These are phyloP conservation scores for Aspergillus sp. DNA, from an alignment of 2,329 filamentous ascomycete genomes.

Conservation along the genomic window DNA sequence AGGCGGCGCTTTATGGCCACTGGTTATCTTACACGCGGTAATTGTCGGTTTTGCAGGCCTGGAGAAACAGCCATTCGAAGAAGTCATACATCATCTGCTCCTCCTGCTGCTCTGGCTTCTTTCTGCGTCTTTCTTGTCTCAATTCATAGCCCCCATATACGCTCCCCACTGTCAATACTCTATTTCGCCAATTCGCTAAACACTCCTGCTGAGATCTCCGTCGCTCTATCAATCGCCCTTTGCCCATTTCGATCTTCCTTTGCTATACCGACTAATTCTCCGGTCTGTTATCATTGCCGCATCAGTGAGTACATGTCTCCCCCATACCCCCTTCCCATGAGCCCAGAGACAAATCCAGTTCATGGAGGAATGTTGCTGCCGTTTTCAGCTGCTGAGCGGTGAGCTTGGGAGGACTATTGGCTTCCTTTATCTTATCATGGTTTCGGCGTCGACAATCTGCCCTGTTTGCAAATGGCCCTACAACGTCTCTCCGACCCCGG, in stretches of 20 bases:
- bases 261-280: not conserved
- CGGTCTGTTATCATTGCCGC: not conserved
- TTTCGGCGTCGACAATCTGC: not conserved
- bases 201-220: not conserved
- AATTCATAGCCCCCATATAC: constrained; percentile 2
- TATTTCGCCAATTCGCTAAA: not conserved
- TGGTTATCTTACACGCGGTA: constrained; percentile 4
- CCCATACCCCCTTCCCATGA: constrained; percentile 17
- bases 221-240: constrained; percentile 3
- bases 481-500: not conserved
- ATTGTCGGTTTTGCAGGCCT: not conserved
- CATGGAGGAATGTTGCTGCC: not conserved
- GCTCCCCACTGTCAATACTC: constrained; percentile 4
- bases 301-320: constrained; percentile 6
- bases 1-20: constrained; percentile 22
- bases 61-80: constrained; percentile 1
- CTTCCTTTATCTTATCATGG: constrained; percentile 12
- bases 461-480: not conserved
- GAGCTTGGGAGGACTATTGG: constrained; percentile 9
- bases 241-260: constrained; percentile 9
- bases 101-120: not conserved
- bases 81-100: constrained; percentile 34
- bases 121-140: not conserved
- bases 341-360: not conserved
- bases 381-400: constrained; percentile 9